Evolutionary conservation across 2,329 filamentous ascomycete genomes (phyloP).

Genomic region (Xylaria sp.): DNA sequence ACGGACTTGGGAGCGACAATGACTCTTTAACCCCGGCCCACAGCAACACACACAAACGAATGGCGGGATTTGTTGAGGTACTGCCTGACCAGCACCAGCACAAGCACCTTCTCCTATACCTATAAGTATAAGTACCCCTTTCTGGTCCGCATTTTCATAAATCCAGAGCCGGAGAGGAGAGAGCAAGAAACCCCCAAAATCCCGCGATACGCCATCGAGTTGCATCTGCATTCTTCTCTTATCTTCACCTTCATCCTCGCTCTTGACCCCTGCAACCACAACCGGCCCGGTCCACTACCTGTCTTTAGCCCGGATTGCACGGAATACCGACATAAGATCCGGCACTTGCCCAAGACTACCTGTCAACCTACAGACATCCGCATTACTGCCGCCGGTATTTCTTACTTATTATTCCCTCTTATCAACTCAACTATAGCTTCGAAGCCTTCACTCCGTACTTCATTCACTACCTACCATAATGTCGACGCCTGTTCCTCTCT

Average conservation of each 20-base stretch:
- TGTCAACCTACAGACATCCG: no score
- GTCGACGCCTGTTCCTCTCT: conserved; percentile 44
- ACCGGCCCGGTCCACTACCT: no score
- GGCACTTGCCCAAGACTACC: no score
- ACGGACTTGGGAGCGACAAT: not conserved
- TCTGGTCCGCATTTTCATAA: not conserved
- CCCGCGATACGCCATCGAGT: not conserved
- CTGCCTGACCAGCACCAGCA: no score
- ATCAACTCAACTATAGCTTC: not conserved
- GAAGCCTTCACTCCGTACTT: not conserved
- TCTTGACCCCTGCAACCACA: not conserved
- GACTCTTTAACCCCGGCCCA: conserved; percentile 13
- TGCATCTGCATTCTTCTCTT: not conserved
- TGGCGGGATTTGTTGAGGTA: not conserved
- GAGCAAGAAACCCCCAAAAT: not conserved
- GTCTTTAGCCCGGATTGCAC: no score
- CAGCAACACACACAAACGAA: conserved; percentile 7
- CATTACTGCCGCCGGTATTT: not conserved
- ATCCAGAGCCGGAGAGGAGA: no score
- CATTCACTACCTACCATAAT: conserved; percentile 13
- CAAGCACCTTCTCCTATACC: not conserved
- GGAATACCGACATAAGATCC: no score
- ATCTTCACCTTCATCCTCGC: not conserved
- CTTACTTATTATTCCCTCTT: not conserved
- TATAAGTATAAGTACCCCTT: not conserved